These are phyloP conservation scores for Glycine latifolia DNA, from an alignment of 306 rosid genomes.

Conservation along the genomic window DNA sequence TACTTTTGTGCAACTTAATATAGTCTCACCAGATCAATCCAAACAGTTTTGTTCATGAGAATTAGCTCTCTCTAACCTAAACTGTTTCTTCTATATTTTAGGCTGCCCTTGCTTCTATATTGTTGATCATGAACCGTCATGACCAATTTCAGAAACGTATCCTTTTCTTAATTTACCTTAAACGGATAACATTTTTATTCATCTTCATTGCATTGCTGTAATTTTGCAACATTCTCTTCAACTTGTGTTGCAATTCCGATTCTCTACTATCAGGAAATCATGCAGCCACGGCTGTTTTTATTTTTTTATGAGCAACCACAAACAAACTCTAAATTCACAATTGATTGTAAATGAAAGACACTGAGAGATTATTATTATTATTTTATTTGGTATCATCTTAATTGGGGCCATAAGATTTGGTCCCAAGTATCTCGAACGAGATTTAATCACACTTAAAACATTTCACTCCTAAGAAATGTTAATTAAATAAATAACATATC, in stretches of 20 bases:
- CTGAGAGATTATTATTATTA: too few relatives aligned
- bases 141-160: constrained; percentile 53
- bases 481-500: background rate
- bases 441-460: too few relatives aligned
- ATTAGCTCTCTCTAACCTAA: background rate
- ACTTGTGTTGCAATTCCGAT: too few relatives aligned
- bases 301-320: background rate
- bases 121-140: constrained; percentile 51
- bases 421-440: too few relatives aligned
- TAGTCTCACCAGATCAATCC: too few relatives aligned
- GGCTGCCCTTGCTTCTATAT: constrained; percentile 14
- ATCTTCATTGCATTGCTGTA: background rate
- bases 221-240: background rate
- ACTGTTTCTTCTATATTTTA: constrained; percentile 24
- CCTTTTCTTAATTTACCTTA: constrained; percentile 29
- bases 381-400: too few relatives aligned
- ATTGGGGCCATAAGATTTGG: too few relatives aligned
- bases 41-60: too few relatives aligned
- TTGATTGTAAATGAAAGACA: too few relatives aligned
- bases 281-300: background rate
- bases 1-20: too few relatives aligned
- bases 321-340: too few relatives aligned
- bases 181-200: background rate
- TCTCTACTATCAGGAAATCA: background rate
- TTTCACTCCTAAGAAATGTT: too few relatives aligned